Evolutionary conservation across 2,329 filamentous ascomycete species (phyloP), one percentile per base, ranked within the genome.

Genomic region (Colletotrichum orbiculare): DNA sequence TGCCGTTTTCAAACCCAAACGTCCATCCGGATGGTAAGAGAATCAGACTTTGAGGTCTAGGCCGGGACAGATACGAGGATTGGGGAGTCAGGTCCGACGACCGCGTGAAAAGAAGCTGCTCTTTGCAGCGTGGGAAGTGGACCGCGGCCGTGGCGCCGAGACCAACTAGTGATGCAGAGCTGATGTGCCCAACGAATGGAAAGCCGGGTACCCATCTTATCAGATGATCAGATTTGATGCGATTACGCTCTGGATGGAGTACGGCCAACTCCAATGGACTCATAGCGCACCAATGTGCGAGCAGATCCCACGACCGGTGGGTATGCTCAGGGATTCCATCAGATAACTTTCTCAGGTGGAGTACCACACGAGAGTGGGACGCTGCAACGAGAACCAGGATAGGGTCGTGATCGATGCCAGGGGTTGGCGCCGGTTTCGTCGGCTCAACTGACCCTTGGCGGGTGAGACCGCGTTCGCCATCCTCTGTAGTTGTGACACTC

Each of bases 191-290:
- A 13, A 9, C 67, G 46, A 68, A 67, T 68, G 38, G 33, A 15
- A 43, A 13, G 17, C 8, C n/a, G 17, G 48, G 45, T 33, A 54
- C 54, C 54, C 67, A 68, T 68, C 67, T 68, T 61, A 68, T 68
- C 67, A 67, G 67, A 68, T 68, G 64, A 67, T 68, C 67, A 67
- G 63, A 64, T 67, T 64, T 64, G 58, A 55, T 54, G 58, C 60
- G 53, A 67, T 67, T 55, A 46, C 50, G 53, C 50, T 64, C 48
- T 17, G 39, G 54, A 38, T 60, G 60, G 60, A 56, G 25, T 15
- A 33, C 15, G 13, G 13, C 43, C 55, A 41, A 45, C 47, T 35
- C 54, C 45, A 37, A 45, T 54, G 38, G 13, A 42, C 38, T 2
- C 39, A 25, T 43, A 34, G 17, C 5, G 52, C 52, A 39, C 39